Conservation (phyloP, 768 basidiomycete genomes). For the Suillus hirtellus region DNA sequence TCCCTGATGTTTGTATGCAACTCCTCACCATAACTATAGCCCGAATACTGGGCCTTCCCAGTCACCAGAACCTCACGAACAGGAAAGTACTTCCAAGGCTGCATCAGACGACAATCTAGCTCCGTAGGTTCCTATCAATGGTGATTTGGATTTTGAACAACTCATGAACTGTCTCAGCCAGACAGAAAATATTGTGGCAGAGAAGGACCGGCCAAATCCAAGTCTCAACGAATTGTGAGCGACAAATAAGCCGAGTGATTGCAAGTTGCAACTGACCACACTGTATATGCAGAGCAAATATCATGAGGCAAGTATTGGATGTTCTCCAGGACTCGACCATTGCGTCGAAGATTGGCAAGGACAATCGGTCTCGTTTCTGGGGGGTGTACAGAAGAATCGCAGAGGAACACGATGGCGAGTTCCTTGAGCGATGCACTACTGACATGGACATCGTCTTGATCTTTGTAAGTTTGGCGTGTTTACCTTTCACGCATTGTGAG, state of each 20-base stretch:
- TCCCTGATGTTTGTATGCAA: no score
- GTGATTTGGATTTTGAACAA: neutral
- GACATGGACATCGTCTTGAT: constrained; percentile 22
- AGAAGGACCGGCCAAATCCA: neutral
- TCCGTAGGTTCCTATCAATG: no score
- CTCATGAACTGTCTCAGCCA: neutral
- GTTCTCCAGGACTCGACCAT: neutral
- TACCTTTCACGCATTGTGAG: neutral
- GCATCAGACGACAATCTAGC: no score
- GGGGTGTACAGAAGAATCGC: constrained; percentile 14
- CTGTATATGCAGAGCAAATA: neutral
- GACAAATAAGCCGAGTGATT: neutral
- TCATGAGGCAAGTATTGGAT: neutral
- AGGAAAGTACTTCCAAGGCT: no score
- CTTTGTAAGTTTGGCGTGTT: constrained; percentile 17
- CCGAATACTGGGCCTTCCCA: no score
- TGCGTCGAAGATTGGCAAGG: neutral
- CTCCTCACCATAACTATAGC: no score
- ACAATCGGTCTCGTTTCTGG: constrained; percentile 14
- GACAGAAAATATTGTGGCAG: neutral
- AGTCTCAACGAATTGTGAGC: neutral
- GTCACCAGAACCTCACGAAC: no score
- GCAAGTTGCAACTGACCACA: neutral
- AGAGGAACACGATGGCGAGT: constrained; percentile 18
- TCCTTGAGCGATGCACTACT: constrained; percentile 16